A percentile compares a stretch with the other conserved stretches of the same genome.
phyloP scores from a whole-genome alignment of 2,329 filamentous ascomycete genomes.

The Colletotrichum camelliae region DNA sequence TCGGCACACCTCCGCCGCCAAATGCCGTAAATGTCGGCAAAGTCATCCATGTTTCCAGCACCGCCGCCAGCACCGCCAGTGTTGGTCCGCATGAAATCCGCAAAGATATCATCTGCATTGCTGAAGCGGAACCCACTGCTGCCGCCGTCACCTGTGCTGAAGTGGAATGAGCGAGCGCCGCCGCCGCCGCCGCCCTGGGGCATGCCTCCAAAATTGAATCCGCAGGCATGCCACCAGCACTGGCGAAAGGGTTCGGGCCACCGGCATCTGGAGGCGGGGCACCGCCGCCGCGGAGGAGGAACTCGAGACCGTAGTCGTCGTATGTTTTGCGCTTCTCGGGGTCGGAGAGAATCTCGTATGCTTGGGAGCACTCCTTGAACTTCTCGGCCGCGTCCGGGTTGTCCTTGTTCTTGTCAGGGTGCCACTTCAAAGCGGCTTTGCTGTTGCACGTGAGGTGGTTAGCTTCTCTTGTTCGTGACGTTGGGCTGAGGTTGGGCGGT shows the following conservation, averaged over 20 bases:
- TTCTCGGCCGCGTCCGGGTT: slow-evolving; percentile 85
- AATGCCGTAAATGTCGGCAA: slow-evolving; percentile 62
- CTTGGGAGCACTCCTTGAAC: slow-evolving; percentile 98
- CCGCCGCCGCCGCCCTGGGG: slow-evolving; percentile 47
- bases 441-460: slow-evolving; percentile 49
- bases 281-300: slow-evolving; percentile 80
- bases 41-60: slow-evolving; percentile 47
- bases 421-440: slow-evolving; percentile 88
- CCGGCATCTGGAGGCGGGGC: slow-evolving; percentile 67
- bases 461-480: slow-evolving; percentile 28
- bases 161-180: slow-evolving; percentile 66
- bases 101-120: slow-evolving; percentile 83
- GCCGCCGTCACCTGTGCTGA: slow-evolving; percentile 57
- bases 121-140: slow-evolving; percentile 81
- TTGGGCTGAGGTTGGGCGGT: slow-evolving; percentile 6
- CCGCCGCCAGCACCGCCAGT: slow-evolving; percentile 39
- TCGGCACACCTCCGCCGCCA: slow-evolving; percentile 39
- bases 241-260: slow-evolving; percentile 65
- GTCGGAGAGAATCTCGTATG: slow-evolving; percentile 97
- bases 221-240: slow-evolving; percentile 58
- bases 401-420: slow-evolving; percentile 98
- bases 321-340: slow-evolving; percentile 96
- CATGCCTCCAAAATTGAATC: slow-evolving; percentile 56
- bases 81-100: slow-evolving; percentile 74
- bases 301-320: slow-evolving; percentile 93